Base-by-base conservation (phyloP, 2,329 filamentous ascomycete species). In the Fusarium hainanense region DNA sequence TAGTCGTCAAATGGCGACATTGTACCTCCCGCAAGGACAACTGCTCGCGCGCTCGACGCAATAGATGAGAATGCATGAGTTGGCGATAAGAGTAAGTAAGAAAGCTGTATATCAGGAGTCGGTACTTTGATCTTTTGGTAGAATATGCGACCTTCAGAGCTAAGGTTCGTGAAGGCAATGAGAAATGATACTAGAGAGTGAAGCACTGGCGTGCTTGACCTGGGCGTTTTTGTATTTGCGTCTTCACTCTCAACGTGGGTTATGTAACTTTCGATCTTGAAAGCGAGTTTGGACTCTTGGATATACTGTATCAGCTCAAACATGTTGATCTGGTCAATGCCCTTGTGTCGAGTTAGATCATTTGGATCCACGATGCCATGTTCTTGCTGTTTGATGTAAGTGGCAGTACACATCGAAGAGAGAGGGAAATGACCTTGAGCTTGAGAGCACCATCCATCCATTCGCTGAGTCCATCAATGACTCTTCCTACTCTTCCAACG, bases 1-100 rank as follows among this genome's bases (percentile, higher is more conserved):
- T 97, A 99, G 80, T 98, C 96, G 25, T 91, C 88, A 83, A 98
- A 97, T 0, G 96, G 96, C 4, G 96, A 97, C 96, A 99, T 98
- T 27, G 96, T 99, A 23, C 96, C 96, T 61, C 96, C 96, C 0
- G 94, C 96, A 6, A 99, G 84, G 43, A 99, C 91, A 6, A 99
- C 92, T 3, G 95, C 93, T 61, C 94, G 87, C 1, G 96, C 93
- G 66, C 92, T 90, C 30, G 93, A 89, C 3, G 95, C 93, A 54
- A 98, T 92, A 13, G 94, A 92, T 10, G 91, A 91, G 79, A 99
- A 98, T 71, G 97, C 93, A 74, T 95, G 90, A 0, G 94, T 94
- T 1, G 96, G 95, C 32, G 97, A 96, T 1, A 99, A 87, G 7
- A 99, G 87, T 72, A 97, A 88, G 77, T 98, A 99, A 44, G 90